Percentiles rank a stretch among this genome's conserved stretches.
These are phyloP conservation scores for Lachnellula suecica DNA, from an alignment of 2,329 filamentous ascomycete species.

Conservation along the genomic window DNA sequence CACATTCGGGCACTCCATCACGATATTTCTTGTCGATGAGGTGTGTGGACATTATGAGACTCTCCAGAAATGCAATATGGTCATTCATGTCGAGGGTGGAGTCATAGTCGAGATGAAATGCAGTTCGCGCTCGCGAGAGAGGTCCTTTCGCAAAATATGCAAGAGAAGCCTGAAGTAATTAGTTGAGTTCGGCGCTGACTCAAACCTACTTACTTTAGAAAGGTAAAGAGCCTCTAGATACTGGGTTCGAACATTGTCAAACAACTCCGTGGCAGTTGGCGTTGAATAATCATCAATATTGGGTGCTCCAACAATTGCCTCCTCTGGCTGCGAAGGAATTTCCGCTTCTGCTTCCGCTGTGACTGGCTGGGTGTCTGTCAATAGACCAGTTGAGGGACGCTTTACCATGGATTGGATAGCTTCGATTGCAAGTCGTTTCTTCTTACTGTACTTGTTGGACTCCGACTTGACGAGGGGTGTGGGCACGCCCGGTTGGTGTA, in stretches of 20 bases:
- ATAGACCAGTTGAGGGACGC: slow-evolving; percentile 33
- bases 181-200: slow-evolving; percentile 35
- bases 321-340: slow-evolving; percentile 6
- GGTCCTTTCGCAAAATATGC: slow-evolving; percentile 85
- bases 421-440: slow-evolving; percentile 59
- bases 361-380: slow-evolving; percentile 16
- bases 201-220: slow-evolving; percentile 52
- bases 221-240: slow-evolving; percentile 62
- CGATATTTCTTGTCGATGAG: slow-evolving; percentile 78
- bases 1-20: slow-evolving; percentile 64
- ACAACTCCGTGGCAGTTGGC: slow-evolving; percentile 49
- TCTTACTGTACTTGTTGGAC: slow-evolving; percentile 39
- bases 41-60: slow-evolving; percentile 63
- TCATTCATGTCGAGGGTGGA: slow-evolving; percentile 60
- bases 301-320: neutral
- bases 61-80: slow-evolving; percentile 67
- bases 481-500: neutral
- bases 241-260: slow-evolving; percentile 56
- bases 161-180: slow-evolving; percentile 64
- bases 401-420: slow-evolving; percentile 62
- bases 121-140: slow-evolving; percentile 70
- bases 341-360: slow-evolving; percentile 5
- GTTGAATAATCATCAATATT: slow-evolving; percentile 9
- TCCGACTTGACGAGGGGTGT: slow-evolving; percentile 16
- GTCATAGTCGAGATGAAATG: slow-evolving; percentile 64